Base-by-base conservation (phyloP, 768 basidiomycete genomes). In the Tulasnella calospora region DNA sequence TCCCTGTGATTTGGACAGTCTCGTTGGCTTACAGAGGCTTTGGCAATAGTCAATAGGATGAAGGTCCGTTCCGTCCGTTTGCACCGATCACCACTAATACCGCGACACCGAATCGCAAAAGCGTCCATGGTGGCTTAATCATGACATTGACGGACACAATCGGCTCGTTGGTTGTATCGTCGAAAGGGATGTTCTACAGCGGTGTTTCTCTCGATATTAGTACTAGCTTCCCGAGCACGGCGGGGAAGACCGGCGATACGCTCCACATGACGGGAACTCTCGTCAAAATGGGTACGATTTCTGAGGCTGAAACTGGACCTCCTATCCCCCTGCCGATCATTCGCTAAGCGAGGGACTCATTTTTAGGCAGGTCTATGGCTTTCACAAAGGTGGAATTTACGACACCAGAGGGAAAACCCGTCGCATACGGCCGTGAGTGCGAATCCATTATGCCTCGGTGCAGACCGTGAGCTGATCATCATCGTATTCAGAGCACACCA, bases 101-200 rank as follows among this genome's bases (percentile, higher is more conserved):
- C 27, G 21, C 41, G 41, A 19, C 47, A 23, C 17, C 15, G 21
- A 15, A 57, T 30, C 55, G 27, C 30, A n/a, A 88, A 87, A 87
- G 86, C 83, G 92, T 92, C 33, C 94, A 95, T 81, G 94, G 94
- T 23, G 94, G 94, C 30, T 87, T 95, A 47, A 89, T 95, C 80
- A 83, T 93, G 82, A 93, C 94, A 12, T 85, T 95, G 40, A 94
- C 94, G 6, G 94, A 95, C 83, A 94, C 93, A 19, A 84, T 95
- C 23, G 94, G 94, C 4, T 94, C 94, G 0, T 88, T 95, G 23
- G 93, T 92, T n/a, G 89, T 95, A 35, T 92, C 93, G 0, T 89
- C 90, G 19, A 91, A 90, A 80, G 94, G 94, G 3, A 91, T 94
- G 12, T 95, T 86, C 82, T 94, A 94, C 93, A 95, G 94, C 0